These are phyloP conservation scores for Globisporangium lucens DNA, from an alignment of 352 stramenopile species.

Conservation along the genomic window DNA sequence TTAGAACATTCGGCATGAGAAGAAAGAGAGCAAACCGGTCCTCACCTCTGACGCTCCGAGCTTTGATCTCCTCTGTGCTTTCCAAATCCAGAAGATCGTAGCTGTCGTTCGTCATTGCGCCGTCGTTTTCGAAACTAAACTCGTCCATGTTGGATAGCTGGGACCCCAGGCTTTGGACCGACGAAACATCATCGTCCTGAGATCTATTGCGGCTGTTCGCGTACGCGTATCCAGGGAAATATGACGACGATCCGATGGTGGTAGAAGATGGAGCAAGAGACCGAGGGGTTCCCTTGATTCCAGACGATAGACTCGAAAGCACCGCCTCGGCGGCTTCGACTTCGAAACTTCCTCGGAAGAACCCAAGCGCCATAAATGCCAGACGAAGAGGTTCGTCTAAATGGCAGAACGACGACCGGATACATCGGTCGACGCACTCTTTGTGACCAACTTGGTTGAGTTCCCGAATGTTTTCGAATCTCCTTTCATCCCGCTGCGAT, in stretches of 20 bases:
- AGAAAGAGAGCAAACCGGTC: neutral
- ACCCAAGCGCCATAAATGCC: conserved; percentile 80
- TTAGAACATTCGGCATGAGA: neutral
- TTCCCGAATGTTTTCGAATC: conserved; percentile 72
- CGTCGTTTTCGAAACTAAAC: conserved; percentile 76
- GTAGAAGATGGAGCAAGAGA: conserved; percentile 29
- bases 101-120: conserved; percentile 71
- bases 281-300: conserved; percentile 18
- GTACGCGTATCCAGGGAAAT: conserved; percentile 58
- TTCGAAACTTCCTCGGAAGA: conserved; percentile 79
- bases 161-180: conserved; percentile 57
- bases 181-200: conserved; percentile 50
- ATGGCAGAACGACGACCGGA: conserved; percentile 79
- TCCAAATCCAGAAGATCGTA: conserved; percentile 78
- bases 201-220: conserved; percentile 25
- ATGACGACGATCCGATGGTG: conserved; percentile 27
- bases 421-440: conserved; percentile 76
- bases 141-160: conserved; percentile 68
- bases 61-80: conserved; percentile 60
- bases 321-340: conserved; percentile 65
- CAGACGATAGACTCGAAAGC: conserved; percentile 44
- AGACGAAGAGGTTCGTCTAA: conserved; percentile 65
- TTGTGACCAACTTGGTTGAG: conserved; percentile 75
- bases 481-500: conserved; percentile 49
- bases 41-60: conserved; percentile 38